Evolutionary conservation across 306 rosid species (phyloP), one percentile per base, ranked within the genome.

Genomic region (Vicia faba): DNA sequence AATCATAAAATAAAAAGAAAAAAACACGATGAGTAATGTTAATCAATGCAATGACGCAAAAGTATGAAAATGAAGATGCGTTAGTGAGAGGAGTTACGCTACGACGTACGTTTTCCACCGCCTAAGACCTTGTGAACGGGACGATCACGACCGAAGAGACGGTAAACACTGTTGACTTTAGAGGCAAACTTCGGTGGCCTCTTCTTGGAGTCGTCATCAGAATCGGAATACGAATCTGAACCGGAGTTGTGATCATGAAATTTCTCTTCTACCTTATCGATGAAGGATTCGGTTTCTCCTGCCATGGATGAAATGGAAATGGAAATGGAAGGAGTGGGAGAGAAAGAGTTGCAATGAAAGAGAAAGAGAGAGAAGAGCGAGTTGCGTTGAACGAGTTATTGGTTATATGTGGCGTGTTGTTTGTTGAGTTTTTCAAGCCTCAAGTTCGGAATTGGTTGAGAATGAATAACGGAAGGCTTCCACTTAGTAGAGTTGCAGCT

Each of bases 81-180:
- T n/a, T n/a, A n/a, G n/a, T n/a, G n/a, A n/a, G n/a, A n/a, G n/a
- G n/a, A 20, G 38, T 79, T 80, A 25, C 2, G 11, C 13, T 43
- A 50, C 0, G 29, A 19, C 61, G 19, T 55, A 91, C 96, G 81
- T 80, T 86, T 88, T 65, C 96, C 96, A 43, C 81, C 95, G 78
- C 97, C 96, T 16, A 91, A 61, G 78, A 85, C 87, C 81, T 79
- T 79, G 79, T 91, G 96, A 19, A 88, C 82, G 5, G 97, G 91
- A 68, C 78, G 84, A 14, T 91, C 96, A 9, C 95, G 83, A 16
- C 95, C 97, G 72, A 91, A 84, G 78, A 91, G 85, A 72, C 97
- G 87, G 51, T 70, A 75, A 44, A 79, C 78, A 55, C 8, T 0
- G 54, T 80, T 83, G 68, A 83, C 28, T 29, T 82, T 70, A 44